These are phyloP conservation scores for Gracilaria vermiculophylla DNA, from an alignment of 23 red algal genomes.

Conservation along the genomic window DNA sequence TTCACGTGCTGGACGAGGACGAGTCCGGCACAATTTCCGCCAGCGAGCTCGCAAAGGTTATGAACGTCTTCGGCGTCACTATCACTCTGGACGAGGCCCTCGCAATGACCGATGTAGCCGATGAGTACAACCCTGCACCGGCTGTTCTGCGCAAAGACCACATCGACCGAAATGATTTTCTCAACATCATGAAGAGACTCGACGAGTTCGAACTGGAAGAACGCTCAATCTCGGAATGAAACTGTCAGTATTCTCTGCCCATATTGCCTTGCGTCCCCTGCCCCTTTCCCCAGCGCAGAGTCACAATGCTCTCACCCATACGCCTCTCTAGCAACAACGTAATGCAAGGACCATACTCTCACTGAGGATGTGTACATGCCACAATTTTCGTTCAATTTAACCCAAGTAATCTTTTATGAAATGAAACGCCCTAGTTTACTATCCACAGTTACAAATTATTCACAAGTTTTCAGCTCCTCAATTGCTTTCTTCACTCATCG, in stretches of 20 bases:
- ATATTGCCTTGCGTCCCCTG: neutral
- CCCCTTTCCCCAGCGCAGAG: too few relatives aligned
- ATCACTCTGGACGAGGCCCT: slow-evolving; percentile 15
- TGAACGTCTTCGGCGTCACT: slow-evolving; percentile 30
- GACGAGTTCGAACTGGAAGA: neutral
- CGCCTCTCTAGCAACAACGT: too few relatives aligned
- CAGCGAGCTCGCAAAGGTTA: neutral
- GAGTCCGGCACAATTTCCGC: neutral
- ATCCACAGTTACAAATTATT: slow-evolving; percentile 11
- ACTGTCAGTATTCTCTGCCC: neutral
- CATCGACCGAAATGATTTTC: neutral
- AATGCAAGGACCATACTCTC: too few relatives aligned
- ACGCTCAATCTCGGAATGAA: neutral
- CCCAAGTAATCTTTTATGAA: too few relatives aligned
- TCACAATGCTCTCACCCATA: too few relatives aligned
- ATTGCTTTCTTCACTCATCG: too few relatives aligned
- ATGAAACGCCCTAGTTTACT: neutral
- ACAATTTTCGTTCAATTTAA: too few relatives aligned
- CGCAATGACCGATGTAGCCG: slow-evolving; percentile 33
- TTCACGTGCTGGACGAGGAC: slow-evolving; percentile 34
- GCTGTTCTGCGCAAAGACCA: neutral
- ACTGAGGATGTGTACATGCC: too few relatives aligned
- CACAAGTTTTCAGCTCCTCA: neutral
- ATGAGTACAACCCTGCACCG: neutral
- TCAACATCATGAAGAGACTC: neutral